Conservation (phyloP, 495 filamentous ascomycete species). For the Penicillium arizonense region DNA sequence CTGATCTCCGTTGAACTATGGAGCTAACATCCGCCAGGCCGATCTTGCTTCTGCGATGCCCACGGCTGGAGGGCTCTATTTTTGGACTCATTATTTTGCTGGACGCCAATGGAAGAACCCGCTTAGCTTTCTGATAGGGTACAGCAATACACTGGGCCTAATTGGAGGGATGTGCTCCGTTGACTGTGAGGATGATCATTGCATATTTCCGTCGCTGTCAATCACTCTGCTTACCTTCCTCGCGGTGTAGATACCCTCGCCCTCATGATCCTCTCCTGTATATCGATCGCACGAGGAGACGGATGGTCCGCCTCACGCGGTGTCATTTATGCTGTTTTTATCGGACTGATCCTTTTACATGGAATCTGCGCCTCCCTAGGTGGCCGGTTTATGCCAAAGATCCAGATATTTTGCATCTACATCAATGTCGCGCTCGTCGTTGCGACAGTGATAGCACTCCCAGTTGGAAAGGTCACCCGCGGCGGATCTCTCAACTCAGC, state of each 20-base stretch:
- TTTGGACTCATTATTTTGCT: slow-evolving; percentile 71
- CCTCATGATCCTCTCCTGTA: slow-evolving; percentile 51
- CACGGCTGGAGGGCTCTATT: slow-evolving; percentile 65
- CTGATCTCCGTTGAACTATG: neutral
- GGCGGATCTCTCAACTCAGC: slow-evolving; percentile 34
- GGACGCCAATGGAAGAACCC: slow-evolving; percentile 56
- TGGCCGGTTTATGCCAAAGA: slow-evolving; percentile 60
- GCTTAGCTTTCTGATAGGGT: slow-evolving; percentile 66
- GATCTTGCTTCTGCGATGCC: slow-evolving; percentile 69
- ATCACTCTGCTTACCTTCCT: neutral
- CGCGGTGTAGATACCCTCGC: slow-evolving; percentile 41
- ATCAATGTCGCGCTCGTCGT: slow-evolving; percentile 63
- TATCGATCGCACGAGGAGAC: slow-evolving; percentile 61
- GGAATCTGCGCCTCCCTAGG: slow-evolving; percentile 51
- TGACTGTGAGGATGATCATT: slow-evolving; percentile 41
- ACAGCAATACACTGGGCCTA: slow-evolving; percentile 68
- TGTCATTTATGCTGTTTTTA: slow-evolving; percentile 60
- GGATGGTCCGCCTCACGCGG: slow-evolving; percentile 59
- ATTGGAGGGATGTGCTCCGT: slow-evolving; percentile 62
- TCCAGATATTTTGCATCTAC: slow-evolving; percentile 62
- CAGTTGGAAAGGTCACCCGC: slow-evolving; percentile 49
- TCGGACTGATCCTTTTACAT: slow-evolving; percentile 57
- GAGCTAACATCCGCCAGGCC: slow-evolving; percentile 33
- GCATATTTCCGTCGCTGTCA: neutral
- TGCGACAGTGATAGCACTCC: slow-evolving; percentile 64